Percentiles rank a stretch among this genome's conserved stretches.
Conservation (phyloP, 2,329 filamentous ascomycete species). For the Aspergillaceae sp. region DNA sequence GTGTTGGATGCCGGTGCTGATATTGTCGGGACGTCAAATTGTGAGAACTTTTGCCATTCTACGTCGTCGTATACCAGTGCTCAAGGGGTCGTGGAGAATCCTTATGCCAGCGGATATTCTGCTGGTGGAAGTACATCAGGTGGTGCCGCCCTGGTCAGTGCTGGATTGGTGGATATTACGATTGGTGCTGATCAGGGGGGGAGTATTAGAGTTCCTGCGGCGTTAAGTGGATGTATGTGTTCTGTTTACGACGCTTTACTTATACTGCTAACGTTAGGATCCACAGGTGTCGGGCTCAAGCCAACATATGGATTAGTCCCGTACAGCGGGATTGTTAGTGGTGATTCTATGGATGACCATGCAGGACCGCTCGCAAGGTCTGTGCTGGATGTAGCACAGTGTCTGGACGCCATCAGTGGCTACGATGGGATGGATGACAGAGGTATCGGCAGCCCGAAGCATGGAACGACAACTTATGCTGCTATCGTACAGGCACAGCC, state of each 20-base stretch:
- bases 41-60: conserved; percentile 45
- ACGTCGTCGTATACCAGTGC: conserved; percentile 22
- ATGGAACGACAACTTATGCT: conserved; percentile 14
- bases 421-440: conserved; percentile 44
- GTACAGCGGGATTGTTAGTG: conserved; percentile 42
- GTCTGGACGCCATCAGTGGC: conserved; percentile 41
- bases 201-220: conserved; percentile 29
- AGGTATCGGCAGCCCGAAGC: conserved; percentile 23
- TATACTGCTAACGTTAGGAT: background rate
- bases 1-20: conserved; percentile 44
- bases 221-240: conserved; percentile 33
- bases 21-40: conserved; percentile 44
- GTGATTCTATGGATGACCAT: conserved; percentile 47
- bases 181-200: conserved; percentile 28
- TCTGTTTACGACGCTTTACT: background rate
- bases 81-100: conserved; percentile 21
- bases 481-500: conserved; percentile 4
- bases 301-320: conserved; percentile 46
- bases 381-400: conserved; percentile 34
- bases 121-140: conserved; percentile 23
- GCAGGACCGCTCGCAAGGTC: conserved; percentile 38
- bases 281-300: conserved; percentile 38
- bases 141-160: conserved; percentile 19
- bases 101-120: conserved; percentile 20
- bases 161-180: conserved; percentile 19